Evolutionary conservation across 2,329 filamentous ascomycete genomes (phyloP), one percentile per base, ranked within the genome.

Genomic region (Amphichorda felina): DNA sequence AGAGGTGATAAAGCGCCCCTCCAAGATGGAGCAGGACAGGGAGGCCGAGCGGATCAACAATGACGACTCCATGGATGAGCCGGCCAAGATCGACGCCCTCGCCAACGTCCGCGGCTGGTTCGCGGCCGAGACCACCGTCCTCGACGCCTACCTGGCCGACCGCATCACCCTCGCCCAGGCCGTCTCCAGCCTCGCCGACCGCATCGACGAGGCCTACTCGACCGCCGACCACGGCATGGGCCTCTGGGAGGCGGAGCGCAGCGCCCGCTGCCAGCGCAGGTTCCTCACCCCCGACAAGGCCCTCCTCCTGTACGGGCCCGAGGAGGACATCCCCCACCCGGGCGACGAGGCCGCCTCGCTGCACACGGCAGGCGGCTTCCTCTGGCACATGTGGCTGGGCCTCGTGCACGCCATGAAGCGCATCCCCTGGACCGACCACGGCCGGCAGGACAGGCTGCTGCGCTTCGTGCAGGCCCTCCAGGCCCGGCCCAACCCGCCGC

Each of bases 91-190:
- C 24, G 36, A 38, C 22, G 30, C 30, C 4, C 22, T 38, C 3
- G 36, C 36, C 6, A 22, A 27, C 6, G 22, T 21, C 18, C 30
- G 36, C 22, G 30, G 30, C 5, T 38, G 36, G 36, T 38, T 38
- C 22, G 5, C 15, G 4, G 36, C 11, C 8, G 30, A 34, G 7
- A 27, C 21, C 13, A n/a, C 36, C 19, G 4, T 15, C 4, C 16
- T 38, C 14, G 36, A 33, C 18, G 24, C 24, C 15, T 38, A 38
- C 30, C 24, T 33, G 8, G n/a, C 36, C 11, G 36, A 18, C 14
- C 8, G 28, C 6, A 9, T 28, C 18, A 33, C n/a, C 21, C 14
- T 14, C 11, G 22, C 6, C 22, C 30, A n/a, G 8, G 17, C 31
- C 11, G 36, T 17, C 11, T 19, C 14, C 7, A 11, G 17, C 13